phyloP scores from a whole-genome alignment of 1,139 yeast species.

The Suhomyces terraborum region DNA sequence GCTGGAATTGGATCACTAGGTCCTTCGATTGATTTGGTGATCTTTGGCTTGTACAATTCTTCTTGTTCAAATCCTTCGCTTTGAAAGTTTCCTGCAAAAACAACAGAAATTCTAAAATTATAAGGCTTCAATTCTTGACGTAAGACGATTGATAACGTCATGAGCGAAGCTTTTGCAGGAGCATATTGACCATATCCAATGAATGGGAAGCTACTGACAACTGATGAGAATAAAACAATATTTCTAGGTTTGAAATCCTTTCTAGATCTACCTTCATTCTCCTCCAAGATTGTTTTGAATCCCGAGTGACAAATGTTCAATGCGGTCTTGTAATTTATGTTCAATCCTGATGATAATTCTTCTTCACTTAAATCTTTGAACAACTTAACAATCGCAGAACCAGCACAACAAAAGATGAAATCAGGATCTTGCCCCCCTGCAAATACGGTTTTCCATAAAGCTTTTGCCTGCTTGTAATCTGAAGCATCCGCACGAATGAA shows the following conservation, averaged over 20 bases:
- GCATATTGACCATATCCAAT: constrained; percentile 92
- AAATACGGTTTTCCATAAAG: constrained; percentile 34
- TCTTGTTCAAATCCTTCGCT: constrained; percentile 88
- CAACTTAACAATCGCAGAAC: constrained; percentile 78
- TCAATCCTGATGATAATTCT: constrained; percentile 63
- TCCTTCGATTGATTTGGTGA: constrained; percentile 84
- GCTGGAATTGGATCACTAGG: constrained; percentile 71
- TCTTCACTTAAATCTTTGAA: constrained; percentile 64
- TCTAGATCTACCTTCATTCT: constrained; percentile 3
- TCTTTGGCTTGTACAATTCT: constrained; percentile 80
- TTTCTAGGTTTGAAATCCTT: constrained; percentile 47
- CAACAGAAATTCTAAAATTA: constrained; percentile 59
- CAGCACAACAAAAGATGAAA: constrained; percentile 82
- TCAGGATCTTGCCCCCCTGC: constrained; percentile 55
- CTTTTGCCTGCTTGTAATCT: constrained; percentile 49
- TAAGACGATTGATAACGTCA: constrained; percentile 70
- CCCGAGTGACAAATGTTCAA: constrained; percentile 68
- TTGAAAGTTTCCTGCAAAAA: constrained; percentile 86
- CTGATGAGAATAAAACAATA: constrained; percentile 76
- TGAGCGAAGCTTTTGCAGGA: constrained; percentile 82
- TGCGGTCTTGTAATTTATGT: constrained; percentile 73
- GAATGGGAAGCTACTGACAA: constrained; percentile 80
- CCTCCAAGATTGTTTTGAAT: constrained; percentile 38
- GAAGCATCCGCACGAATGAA: constrained; percentile 71
- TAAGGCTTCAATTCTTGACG: constrained; percentile 80